phyloP scores from a whole-genome alignment of 1,284 basidiomycete species.

The Fomitopsis palustris region DNA sequence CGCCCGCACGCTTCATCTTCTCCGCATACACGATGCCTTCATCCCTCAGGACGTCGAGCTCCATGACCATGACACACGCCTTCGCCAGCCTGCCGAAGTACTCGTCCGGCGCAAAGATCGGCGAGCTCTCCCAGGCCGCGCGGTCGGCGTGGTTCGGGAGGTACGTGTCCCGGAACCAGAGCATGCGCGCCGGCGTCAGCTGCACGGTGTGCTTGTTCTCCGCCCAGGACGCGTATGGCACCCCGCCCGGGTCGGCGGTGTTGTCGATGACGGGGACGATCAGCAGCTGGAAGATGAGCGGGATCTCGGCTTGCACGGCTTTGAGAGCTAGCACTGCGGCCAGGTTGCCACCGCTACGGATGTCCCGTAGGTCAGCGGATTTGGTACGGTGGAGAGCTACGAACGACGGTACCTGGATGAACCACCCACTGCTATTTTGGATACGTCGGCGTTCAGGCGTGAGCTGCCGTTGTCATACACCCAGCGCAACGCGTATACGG shows the following conservation, averaged over 20 bases:
- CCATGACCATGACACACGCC: slow-evolving; percentile 62
- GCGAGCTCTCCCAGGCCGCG: slow-evolving; percentile 65
- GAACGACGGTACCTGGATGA: slow-evolving; percentile 52
- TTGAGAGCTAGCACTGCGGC: slow-evolving; percentile 66
- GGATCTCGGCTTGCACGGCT: slow-evolving; percentile 46
- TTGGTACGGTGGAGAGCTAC: background rate
- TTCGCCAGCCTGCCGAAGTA: slow-evolving; percentile 48
- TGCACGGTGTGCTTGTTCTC: slow-evolving; percentile 57
- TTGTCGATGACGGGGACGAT: slow-evolving; percentile 74
- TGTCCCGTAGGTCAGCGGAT: background rate
- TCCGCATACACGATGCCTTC: slow-evolving; percentile 67
- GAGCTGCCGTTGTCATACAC: slow-evolving; percentile 42
- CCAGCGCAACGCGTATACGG: slow-evolving; percentile 65
- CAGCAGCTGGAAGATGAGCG: slow-evolving; percentile 60
- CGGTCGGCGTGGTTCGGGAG: slow-evolving; percentile 58
- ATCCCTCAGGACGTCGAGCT: slow-evolving; percentile 63
- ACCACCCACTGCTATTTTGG: slow-evolving; percentile 56
- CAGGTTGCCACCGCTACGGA: slow-evolving; percentile 63
- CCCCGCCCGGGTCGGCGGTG: slow-evolving; percentile 45
- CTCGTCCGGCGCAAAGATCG: slow-evolving; percentile 59
- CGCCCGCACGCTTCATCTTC: slow-evolving; percentile 52
- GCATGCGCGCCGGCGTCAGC: slow-evolving; percentile 61
- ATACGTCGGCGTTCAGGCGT: slow-evolving; percentile 38
- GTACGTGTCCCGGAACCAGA: slow-evolving; percentile 70
- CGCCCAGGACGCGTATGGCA: slow-evolving; percentile 48